Percentiles rank a stretch among this genome's conserved stretches.
phyloP scores from a whole-genome alignment of 2,329 filamentous ascomycete genomes.

The Fusarium siculi region DNA sequence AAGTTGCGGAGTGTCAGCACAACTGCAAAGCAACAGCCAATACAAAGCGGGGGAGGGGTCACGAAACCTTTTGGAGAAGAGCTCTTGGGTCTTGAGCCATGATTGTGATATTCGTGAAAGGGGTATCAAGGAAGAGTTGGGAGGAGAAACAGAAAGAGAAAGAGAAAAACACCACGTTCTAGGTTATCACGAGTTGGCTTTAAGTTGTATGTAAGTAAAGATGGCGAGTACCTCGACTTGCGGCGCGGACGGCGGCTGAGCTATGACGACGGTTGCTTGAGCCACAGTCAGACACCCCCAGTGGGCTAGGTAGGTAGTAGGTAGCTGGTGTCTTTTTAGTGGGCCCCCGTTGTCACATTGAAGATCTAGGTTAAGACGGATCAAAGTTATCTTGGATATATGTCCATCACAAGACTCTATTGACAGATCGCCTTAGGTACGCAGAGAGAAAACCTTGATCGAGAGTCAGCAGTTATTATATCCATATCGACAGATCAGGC shows the following conservation, averaged over 20 bases:
- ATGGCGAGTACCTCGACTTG: constrained; percentile 22
- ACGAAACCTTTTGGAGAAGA: constrained; percentile 77
- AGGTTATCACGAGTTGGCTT: constrained; percentile 26
- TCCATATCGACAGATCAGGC: neutral
- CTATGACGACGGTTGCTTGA: constrained; percentile 44
- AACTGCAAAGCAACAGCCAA: constrained; percentile 11
- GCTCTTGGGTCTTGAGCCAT: constrained; percentile 84
- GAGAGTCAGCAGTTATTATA: neutral
- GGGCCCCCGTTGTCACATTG: constrained; percentile 5
- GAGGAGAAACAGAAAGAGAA: neutral
- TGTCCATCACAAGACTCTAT: neutral
- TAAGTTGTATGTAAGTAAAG: constrained; percentile 29
- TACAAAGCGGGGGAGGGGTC: constrained; percentile 38
- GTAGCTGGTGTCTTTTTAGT: constrained; percentile 5
- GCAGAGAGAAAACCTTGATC: neutral
- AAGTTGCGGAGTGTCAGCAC: constrained; percentile 11
- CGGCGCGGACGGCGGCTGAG: constrained; percentile 31
- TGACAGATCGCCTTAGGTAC: neutral
- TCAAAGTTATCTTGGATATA: neutral
- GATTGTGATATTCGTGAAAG: constrained; percentile 25
- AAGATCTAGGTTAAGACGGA: constrained; percentile 11
- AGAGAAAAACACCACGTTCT: constrained; percentile 24
- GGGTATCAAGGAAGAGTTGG: constrained; percentile 15
- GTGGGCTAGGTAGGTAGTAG: too few relatives aligned
- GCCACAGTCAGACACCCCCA: constrained; percentile 25